phyloP scores from a whole-genome alignment of 768 basidiomycete genomes.

The Tricholoma hemisulphureum region DNA sequence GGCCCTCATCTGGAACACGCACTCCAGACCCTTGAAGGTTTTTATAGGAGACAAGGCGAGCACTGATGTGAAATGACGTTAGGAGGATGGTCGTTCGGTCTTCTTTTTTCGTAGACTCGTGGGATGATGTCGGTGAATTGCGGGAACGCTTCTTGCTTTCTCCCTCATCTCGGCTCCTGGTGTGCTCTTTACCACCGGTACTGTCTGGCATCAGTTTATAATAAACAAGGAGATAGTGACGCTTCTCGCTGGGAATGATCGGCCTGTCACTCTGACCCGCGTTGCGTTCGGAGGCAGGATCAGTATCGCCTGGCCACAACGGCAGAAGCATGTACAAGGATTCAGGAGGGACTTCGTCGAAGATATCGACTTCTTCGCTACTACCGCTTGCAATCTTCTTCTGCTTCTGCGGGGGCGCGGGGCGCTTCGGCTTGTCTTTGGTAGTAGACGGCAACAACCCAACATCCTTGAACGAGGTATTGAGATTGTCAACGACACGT shows the following conservation, averaged over 20 bases:
- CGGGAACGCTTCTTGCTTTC: constrained; percentile 45
- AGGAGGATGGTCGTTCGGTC: constrained; percentile 50
- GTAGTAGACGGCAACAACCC: constrained; percentile 64
- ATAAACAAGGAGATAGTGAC: constrained; percentile 77
- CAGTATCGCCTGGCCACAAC: constrained; percentile 78
- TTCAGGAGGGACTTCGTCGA: constrained; percentile 63
- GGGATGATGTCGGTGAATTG: constrained; percentile 36
- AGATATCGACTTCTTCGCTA: constrained; percentile 40
- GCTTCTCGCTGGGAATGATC: constrained; percentile 46
- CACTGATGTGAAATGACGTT: constrained; percentile 67
- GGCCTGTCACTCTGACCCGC: constrained; percentile 31
- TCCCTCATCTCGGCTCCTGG: constrained; percentile 32
- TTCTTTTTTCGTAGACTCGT: constrained; percentile 35
- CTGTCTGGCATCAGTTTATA: constrained; percentile 46
- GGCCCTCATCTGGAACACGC: constrained; percentile 68
- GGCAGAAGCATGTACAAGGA: constrained; percentile 82
- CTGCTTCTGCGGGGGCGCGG: constrained; percentile 24
- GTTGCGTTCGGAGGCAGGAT: constrained; percentile 37
- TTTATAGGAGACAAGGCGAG: constrained; percentile 67
- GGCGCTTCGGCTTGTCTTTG: constrained; percentile 25
- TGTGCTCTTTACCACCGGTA: constrained; percentile 15
- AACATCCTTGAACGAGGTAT: constrained; percentile 77
- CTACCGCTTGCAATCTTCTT: constrained; percentile 27
- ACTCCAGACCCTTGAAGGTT: constrained; percentile 74
- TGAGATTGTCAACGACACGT: constrained; percentile 65